Evolutionary conservation across 305 asterid genomes (phyloP), one percentile per base, ranked within the genome.

Genomic region (Solanum hybrid): DNA sequence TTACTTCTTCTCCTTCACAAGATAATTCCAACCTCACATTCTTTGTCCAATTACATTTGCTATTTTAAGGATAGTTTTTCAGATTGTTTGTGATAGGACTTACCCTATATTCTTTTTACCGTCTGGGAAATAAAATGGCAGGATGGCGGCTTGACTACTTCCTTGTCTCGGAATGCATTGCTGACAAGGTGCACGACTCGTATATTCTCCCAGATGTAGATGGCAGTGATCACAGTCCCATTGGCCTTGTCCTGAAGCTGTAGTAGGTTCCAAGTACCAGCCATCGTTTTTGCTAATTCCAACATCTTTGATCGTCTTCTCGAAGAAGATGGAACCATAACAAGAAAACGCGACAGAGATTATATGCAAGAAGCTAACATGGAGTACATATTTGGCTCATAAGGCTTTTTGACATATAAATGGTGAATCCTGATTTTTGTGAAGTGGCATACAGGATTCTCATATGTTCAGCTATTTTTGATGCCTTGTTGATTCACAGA

Each of bases 101-200:
- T 77, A 16, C 29, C 28, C 57, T 11, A 33, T 42, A 20, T 40
- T 40, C 29, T 74, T 33, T 77, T 88, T 29, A 11, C 28, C 61
- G 5, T 46, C 74, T 77, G 51, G 64, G 57, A n/a, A 12, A 34
- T 28, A 33, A 36, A 33, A 9, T 57, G 31, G 81, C 92, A 96
- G 99, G 99, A 89, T 97, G 99, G 99, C 89, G 98, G 92, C 98
- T 96, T 8, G 99, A 97, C 91, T 96, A 97, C 91, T 97, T 97
- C 94, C 99, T 97, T 29, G 95, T 91, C 40, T 96, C 99, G 11
- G 95, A 96, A 90, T 89, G 94, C 13, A 96, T 97, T 24, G 93
- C 98, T 34, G 92, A 95, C 86, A 91, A 91, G 79, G 98, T 97
- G 39, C 90, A 97, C 16, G 99, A 97, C 93, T 95, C 99, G 0